phyloP scores from a whole-genome alignment of 2,329 filamentous ascomycete species.

The Pyrenochaeta sp. region DNA sequence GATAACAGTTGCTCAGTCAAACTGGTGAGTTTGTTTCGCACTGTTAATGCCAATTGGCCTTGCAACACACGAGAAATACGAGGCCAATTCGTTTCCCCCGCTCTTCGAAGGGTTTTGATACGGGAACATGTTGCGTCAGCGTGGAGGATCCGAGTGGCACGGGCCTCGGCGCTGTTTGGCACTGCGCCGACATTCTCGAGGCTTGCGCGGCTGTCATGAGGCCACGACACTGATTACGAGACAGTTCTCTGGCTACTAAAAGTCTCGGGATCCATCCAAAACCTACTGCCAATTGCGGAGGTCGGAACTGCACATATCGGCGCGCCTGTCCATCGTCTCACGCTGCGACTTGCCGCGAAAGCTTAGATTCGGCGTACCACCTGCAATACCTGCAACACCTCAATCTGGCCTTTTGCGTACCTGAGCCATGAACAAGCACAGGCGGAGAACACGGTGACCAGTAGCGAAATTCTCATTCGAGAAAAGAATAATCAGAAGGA shows the following conservation, averaged over 20 bases:
- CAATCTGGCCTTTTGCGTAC: slow-evolving; percentile 41
- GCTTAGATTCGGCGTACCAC: slow-evolving; percentile 35
- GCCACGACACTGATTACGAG: slow-evolving; percentile 26
- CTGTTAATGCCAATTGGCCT: neutral
- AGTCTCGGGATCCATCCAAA: neutral
- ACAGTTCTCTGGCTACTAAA: neutral
- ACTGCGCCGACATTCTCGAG: slow-evolving; percentile 18
- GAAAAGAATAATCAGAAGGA: slow-evolving; percentile 2
- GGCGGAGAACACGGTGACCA: slow-evolving; percentile 44
- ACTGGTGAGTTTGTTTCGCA: neutral
- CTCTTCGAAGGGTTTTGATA: neutral
- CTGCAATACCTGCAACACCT: slow-evolving; percentile 21
- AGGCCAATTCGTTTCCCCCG: neutral
- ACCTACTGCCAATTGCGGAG: neutral
- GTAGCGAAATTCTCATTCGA: slow-evolving; percentile 19
- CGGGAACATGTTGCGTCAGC: slow-evolving; percentile 20
- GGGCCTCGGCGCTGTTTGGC: slow-evolving; percentile 22
- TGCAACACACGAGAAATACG: neutral
- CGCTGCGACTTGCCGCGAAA: slow-evolving; percentile 29
- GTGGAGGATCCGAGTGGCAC: slow-evolving; percentile 7
- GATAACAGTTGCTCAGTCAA: neutral
- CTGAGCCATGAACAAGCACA: slow-evolving; percentile 41
- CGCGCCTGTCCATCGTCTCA: slow-evolving; percentile 11
- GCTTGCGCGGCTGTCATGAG: slow-evolving; percentile 22
- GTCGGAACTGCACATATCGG: neutral